Evolutionary conservation across 106 monocot species (phyloP), one percentile per base, ranked within the genome.

Genomic region (Xerophyta viscosa): DNA sequence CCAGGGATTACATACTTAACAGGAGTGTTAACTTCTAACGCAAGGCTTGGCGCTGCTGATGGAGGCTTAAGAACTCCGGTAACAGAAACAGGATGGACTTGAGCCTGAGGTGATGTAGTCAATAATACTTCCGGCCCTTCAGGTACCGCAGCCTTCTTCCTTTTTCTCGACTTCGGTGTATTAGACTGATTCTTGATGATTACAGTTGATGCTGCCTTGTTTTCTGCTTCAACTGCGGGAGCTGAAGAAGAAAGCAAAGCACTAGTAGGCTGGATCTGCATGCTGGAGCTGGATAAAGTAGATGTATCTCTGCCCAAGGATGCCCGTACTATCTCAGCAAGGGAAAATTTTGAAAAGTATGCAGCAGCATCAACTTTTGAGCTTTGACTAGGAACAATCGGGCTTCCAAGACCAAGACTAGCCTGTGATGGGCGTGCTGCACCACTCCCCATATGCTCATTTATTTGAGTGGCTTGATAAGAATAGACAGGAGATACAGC

Each of bases 101-200:
- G 65, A 27, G 44, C 6, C 27, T 36, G 53, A 70, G 56, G 15
- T 63, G 63, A 67, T 66, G 31, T 65, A 43, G 74, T 28, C 52
- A 51, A 51, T 14, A 43, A 31, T 26, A 54, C 33, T 11, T 20
- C 21, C 29, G 28, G n/a, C 41, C 55, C 64, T 15, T 70, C 69
- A 39, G 52, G 6, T 27, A 18, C 31, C n/a, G n/a, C n/a, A n/a
- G n/a, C n/a, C 70, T 84, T 84, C 62, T 82, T 89, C 53, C 57
- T 67, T 66, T 88, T 89, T 57, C 79, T 76, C 20, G 86, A 44
- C 54, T 82, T 90, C 9, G 77, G 76, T 31, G 45, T 31, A 58
- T 42, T 56, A 37, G 62, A 20, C 28, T 39, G 47, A 47, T 42
- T 59, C 59, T 72, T 78, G n/a, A n/a, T n/a, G n/a, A n/a, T n/a